Conservation (phyloP, 352 stramenopile genomes). For the Pythium rishiriense region DNA sequence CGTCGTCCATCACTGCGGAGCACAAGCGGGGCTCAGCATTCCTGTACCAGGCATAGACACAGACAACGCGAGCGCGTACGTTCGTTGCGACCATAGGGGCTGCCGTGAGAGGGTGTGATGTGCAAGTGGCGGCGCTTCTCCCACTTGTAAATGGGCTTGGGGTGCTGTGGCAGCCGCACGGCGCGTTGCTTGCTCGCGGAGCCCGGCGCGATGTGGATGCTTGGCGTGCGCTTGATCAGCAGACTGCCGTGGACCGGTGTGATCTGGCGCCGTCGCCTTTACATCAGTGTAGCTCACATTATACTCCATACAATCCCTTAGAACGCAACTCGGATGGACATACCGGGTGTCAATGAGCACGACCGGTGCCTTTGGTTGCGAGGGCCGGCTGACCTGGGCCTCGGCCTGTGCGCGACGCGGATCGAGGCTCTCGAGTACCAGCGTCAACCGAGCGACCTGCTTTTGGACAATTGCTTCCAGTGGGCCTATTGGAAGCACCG, state of each 20-base stretch:
- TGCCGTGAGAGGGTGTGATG: conserved; percentile 4
- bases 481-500: conserved; percentile 17
- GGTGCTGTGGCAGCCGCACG: conserved; percentile 26
- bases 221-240: conserved; percentile 35
- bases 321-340: neutral
- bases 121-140: conserved; percentile 36
- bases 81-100: conserved; percentile 10
- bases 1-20: conserved; percentile 35
- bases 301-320: neutral
- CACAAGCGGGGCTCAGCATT: neutral
- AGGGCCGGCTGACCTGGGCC: neutral
- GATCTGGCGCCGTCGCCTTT: conserved; percentile 20
- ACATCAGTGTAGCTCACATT: no score
- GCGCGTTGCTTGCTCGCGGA: conserved; percentile 38
- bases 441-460: conserved; percentile 38
- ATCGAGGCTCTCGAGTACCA: conserved; percentile 36
- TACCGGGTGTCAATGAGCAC: conserved; percentile 15
- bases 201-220: conserved; percentile 17
- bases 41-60: no score
- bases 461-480: conserved; percentile 53
- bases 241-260: conserved; percentile 28
- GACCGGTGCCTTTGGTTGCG: neutral
- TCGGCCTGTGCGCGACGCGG: conserved; percentile 6
- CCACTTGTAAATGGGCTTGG: conserved; percentile 63
- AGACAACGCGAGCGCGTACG: neutral